phyloP scores from a whole-genome alignment of 129 eudicot genomes.

The Solidago caesia region DNA sequence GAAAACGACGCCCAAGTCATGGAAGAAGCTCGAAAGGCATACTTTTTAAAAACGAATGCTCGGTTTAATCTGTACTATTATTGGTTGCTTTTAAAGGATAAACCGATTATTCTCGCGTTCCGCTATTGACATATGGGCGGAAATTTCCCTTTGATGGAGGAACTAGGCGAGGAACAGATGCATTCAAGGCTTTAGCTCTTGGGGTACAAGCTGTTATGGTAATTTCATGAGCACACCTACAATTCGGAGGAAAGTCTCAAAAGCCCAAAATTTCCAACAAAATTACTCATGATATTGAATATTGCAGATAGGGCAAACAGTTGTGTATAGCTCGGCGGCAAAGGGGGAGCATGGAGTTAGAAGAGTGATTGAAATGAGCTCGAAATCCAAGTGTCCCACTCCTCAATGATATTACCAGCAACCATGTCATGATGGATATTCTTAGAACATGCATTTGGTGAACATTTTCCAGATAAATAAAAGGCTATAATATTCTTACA shows the following conservation, averaged over 20 bases:
- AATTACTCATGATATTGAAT: too few species aligned
- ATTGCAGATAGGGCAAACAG: constrained; percentile 66
- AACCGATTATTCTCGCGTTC: too few species aligned
- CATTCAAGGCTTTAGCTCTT: constrained; percentile 86
- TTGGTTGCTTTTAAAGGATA: too few species aligned
- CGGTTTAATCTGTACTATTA: too few species aligned
- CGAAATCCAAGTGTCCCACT: constrained; percentile 63
- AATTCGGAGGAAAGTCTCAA: too few species aligned
- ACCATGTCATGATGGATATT: constrained; percentile 59
- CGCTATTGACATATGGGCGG: too few species aligned
- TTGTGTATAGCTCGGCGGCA: constrained; percentile 63
- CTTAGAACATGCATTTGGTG: not conserved
- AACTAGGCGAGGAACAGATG: constrained; percentile 77
- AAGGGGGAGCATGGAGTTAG: constrained; percentile 63
- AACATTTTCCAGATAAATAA: too few species aligned
- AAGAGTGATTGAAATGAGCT: constrained; percentile 61
- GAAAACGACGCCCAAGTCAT: too few species aligned
- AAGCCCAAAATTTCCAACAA: too few species aligned
- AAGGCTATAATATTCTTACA: too few species aligned
- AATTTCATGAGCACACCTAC: constrained; percentile 23
- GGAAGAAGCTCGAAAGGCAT: too few species aligned
- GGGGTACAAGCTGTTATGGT: constrained; percentile 86
- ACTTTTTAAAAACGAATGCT: too few species aligned
- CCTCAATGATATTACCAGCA: constrained; percentile 57
- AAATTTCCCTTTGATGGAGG: constrained; percentile 81